Conservation (phyloP, 345 rosid genomes). For the Psidium guajava region DNA sequence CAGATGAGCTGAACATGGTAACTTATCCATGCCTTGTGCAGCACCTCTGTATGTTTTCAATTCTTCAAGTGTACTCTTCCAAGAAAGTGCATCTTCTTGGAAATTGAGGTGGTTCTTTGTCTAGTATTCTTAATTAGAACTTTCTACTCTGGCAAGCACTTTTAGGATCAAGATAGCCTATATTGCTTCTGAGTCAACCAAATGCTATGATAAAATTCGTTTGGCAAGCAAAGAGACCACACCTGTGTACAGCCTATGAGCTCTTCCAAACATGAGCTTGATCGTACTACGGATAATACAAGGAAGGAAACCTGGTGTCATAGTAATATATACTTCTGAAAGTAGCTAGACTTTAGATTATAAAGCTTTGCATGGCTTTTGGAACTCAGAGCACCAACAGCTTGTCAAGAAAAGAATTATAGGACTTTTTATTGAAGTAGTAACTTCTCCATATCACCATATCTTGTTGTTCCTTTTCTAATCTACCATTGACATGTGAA, state of each 20-base stretch:
- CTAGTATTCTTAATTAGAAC: neutral
- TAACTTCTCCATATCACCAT: neutral
- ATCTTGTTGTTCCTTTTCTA: neutral
- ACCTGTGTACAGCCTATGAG: neutral
- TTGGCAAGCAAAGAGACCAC: neutral
- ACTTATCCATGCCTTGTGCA: neutral
- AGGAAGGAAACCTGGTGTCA: neutral
- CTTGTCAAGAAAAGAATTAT: neutral
- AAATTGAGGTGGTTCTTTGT: neutral
- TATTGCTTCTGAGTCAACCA: neutral
- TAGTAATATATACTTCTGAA: neutral
- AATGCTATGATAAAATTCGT: neutral
- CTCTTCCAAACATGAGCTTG: neutral
- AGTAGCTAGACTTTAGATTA: neutral
- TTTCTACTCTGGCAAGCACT: neutral
- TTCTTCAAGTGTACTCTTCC: neutral
- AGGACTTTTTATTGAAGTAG: neutral
- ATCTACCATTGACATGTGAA: neutral
- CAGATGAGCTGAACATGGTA: conserved; percentile 61
- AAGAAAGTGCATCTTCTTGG: neutral
- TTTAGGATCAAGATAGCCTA: neutral
- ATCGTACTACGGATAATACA: neutral
- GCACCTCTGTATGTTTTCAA: neutral
- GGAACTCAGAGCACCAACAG: neutral
- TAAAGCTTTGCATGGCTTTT: neutral